A percentile compares a stretch with the other conserved stretches of the same genome.
These are phyloP conservation scores for Plenodomus lindquistii DNA, from an alignment of 2,329 filamentous ascomycete species.

Conservation along the genomic window DNA sequence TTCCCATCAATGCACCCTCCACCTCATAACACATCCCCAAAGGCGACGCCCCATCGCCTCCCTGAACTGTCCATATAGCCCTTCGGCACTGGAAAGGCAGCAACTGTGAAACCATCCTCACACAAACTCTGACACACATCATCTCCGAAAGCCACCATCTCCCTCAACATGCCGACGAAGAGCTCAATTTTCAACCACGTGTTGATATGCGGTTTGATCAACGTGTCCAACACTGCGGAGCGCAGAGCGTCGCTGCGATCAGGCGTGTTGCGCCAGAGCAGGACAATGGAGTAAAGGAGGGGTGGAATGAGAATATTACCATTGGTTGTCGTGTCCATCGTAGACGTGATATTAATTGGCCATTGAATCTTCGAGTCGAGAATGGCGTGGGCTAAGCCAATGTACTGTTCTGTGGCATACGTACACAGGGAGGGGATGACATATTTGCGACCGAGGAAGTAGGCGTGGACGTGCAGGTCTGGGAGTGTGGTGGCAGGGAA, in stretches of 20 bases:
- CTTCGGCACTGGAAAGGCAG: slow-evolving; percentile 2
- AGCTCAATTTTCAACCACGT: slow-evolving; percentile 13
- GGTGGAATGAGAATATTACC: neutral
- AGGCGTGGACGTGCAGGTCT: slow-evolving; percentile 32
- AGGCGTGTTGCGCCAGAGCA: slow-evolving; percentile 27
- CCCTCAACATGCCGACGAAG: slow-evolving; percentile 19
- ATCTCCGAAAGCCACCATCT: slow-evolving; percentile 14
- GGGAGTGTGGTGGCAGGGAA: slow-evolving; percentile 23
- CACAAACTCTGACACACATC: slow-evolving; percentile 19
- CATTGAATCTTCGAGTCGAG: slow-evolving; percentile 8
- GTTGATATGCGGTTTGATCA: slow-evolving; percentile 19
- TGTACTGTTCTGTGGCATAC: slow-evolving; percentile 16
- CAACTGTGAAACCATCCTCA: slow-evolving; percentile 25
- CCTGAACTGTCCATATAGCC: too few relatives aligned
- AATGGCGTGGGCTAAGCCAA: slow-evolving; percentile 8
- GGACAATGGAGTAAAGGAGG: slow-evolving; percentile 25
- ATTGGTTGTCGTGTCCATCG: neutral
- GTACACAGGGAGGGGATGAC: slow-evolving; percentile 11
- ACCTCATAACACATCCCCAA: neutral
- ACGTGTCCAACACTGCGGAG: slow-evolving; percentile 9
- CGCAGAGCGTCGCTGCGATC: slow-evolving; percentile 18
- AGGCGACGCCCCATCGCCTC: slow-evolving; percentile 2
- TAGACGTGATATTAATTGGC: neutral
- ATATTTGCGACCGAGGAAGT: slow-evolving; percentile 28
- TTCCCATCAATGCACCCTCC: too few relatives aligned